Evolutionary conservation across 208 protist species (phyloP).

Genomic region (Crithidia thermophila): DNA sequence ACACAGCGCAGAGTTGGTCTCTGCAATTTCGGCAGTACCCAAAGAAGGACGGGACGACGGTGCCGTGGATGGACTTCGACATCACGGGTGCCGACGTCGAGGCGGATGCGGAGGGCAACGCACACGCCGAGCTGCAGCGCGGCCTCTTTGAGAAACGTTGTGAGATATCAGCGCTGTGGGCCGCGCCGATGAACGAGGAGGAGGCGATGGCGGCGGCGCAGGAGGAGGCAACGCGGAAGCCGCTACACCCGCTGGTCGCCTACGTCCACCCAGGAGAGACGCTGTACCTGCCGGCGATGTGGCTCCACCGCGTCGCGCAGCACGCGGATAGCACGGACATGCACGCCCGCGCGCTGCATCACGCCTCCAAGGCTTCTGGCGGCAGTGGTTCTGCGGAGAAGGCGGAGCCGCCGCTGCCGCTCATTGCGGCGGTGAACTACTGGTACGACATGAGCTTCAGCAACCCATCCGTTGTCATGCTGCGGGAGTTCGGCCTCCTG

Average conservation of each 20-base stretch:
- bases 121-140: conserved; percentile 22
- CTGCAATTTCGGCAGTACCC: conserved; percentile 52
- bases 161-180: neutral
- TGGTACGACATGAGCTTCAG: conserved; percentile 94
- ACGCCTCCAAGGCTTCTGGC: neutral
- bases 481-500: conserved; percentile 83
- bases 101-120: conserved; percentile 22
- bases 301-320: conserved; percentile 92
- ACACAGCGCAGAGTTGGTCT: conserved; percentile 21
- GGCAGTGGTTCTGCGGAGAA: neutral
- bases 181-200: neutral
- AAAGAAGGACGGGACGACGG: conserved; percentile 54
- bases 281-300: conserved; percentile 92
- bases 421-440: conserved; percentile 93
- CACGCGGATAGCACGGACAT: conserved; percentile 70
- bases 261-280: conserved; percentile 85
- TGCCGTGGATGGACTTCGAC: conserved; percentile 92
- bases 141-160: conserved; percentile 37
- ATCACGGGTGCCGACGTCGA: conserved; percentile 58
- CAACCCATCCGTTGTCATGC: conserved; percentile 80
- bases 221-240: conserved; percentile 22
- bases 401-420: conserved; percentile 45
- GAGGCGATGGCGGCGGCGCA: conserved; percentile 6
- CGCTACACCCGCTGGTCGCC: conserved; percentile 71
- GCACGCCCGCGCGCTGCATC: conserved; percentile 26